Conservation (phyloP, 495 filamentous ascomycete species). For the Aspergillus bertholletiae region DNA sequence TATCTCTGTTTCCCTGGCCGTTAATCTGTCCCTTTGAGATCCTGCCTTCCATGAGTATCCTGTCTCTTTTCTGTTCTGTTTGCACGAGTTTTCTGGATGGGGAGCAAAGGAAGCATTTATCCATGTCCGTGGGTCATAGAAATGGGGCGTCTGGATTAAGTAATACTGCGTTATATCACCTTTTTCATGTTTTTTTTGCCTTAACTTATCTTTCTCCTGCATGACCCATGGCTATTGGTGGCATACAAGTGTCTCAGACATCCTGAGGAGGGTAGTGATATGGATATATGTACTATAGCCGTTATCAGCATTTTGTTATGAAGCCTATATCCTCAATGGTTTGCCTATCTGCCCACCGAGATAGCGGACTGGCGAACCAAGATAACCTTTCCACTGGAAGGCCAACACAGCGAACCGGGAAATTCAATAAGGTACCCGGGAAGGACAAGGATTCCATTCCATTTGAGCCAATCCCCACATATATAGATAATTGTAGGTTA, state of each 20-base stretch:
- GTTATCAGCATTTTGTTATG: neutral
- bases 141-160: neutral
- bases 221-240: neutral
- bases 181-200: neutral
- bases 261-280: neutral
- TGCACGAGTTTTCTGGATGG: conserved; percentile 1
- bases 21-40: neutral
- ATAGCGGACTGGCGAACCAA: too few relatives aligned
- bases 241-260: neutral
- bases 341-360: neutral
- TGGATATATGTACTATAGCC: neutral
- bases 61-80: conserved; percentile 5
- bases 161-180: neutral
- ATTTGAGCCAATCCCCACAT: too few relatives aligned
- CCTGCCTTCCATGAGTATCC: conserved; percentile 3
- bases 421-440: too few relatives aligned
- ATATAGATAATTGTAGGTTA: too few relatives aligned
- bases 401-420: too few relatives aligned
- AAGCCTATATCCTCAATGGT: neutral
- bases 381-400: too few relatives aligned
- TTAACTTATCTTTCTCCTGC: neutral
- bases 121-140: neutral
- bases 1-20: conserved; percentile 3
- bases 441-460: too few relatives aligned
- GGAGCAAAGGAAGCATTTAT: neutral